Evolutionary conservation across 257 asterid genomes (phyloP).

Genomic region (Mitragyna speciosa): DNA sequence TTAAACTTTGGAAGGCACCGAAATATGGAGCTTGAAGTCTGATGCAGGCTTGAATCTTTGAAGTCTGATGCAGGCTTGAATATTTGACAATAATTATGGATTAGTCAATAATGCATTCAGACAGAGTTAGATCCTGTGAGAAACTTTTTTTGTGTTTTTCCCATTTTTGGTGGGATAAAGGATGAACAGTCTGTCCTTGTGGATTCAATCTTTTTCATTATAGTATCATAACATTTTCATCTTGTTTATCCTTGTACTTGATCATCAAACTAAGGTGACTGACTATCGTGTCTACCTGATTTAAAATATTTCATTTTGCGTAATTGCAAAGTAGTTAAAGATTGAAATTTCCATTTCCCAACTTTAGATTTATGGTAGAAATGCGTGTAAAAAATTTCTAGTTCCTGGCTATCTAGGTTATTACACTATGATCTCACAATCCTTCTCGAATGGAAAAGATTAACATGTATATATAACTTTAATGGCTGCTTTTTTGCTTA

Average conservation of each 20-base stretch:
- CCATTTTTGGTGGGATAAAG: not conserved
- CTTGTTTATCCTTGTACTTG: not conserved
- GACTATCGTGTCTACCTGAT: not conserved
- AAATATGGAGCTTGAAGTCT: slow-evolving; percentile 87
- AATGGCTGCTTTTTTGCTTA: no score
- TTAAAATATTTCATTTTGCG: not conserved
- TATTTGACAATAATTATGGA: not conserved
- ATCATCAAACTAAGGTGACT: not conserved
- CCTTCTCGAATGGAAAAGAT: no score
- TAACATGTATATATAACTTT: no score
- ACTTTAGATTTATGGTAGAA: no score
- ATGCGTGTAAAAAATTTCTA: no score
- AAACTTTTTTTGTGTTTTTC: not conserved
- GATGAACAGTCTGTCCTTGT: not conserved
- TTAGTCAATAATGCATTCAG: not conserved
- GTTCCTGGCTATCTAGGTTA: no score
- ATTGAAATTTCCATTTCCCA: not conserved
- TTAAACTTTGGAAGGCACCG: slow-evolving; percentile 97
- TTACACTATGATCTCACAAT: no score
- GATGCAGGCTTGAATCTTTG: not conserved
- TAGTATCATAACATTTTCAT: not conserved
- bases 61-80: not conserved
- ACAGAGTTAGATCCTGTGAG: not conserved
- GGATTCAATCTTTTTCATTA: not conserved
- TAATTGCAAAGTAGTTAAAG: not conserved